Base-by-base conservation (phyloP, 2,329 filamentous ascomycete species). In the Ophiostoma australiae region DNA sequence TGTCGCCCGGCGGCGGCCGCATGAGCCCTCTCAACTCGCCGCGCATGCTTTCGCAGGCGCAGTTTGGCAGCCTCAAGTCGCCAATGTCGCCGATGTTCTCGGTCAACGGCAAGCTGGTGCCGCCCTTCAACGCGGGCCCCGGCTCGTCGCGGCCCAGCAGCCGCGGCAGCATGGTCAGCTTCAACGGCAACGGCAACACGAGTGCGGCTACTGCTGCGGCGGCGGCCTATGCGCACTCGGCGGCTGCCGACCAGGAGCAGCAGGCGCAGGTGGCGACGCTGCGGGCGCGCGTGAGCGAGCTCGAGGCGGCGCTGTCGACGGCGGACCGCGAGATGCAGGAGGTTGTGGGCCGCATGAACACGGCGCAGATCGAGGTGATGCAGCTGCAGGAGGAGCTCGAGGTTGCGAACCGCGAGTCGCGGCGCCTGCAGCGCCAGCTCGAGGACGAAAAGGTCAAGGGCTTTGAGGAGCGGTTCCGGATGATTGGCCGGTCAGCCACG, bases 271-370 rank as follows among this genome's bases (percentile, higher is more conserved):
- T 94, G 69, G 87, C 91, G 73, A 84, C 87, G 72, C 87, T 99
- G 44, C 91, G 93, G 78, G 87, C 88, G 72, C 89, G 91, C 73
- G 92, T 98, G 8, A 83, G 88, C 71, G 93, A 97, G 80, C 87
- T 99, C 2, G 95, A 99, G 82, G 89, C 88, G 76, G 90, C 94
- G 20, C 84, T 96, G 15, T 81, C 85, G 5, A 87, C 92, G 74
- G 91, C 92, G 20, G 92, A 95, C 76, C 82, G 83, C 68, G 91
- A 94, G 80, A 94, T 95, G 91, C 88, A 92, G 77, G 89, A 92
- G 79, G 92, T 95, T 8, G 91, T 96, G 8, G 84, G 89, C 72
- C 86, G 90, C 74, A 94, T 96, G 89, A 94, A 92, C 80, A 84
- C 84, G 75, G 91, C 91, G 11, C 92, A 95, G 81, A 91, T 94